Percentiles rank a stretch among this genome's conserved stretches.
Conservation (phyloP, 495 filamentous ascomycete genomes). For the Podospora tetraspora region DNA sequence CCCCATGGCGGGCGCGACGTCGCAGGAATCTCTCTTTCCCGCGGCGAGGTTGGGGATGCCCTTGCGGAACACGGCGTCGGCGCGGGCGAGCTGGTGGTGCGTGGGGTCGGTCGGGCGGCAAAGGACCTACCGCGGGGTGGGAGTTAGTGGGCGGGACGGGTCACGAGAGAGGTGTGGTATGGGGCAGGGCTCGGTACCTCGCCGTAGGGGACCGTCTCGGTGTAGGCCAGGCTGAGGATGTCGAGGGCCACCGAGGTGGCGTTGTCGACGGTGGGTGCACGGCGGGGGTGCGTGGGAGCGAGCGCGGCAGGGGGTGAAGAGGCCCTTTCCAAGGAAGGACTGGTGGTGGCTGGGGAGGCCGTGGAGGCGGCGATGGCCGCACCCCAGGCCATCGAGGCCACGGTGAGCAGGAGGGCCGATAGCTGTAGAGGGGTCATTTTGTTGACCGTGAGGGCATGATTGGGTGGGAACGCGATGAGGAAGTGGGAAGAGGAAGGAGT, state of each 20-base stretch:
- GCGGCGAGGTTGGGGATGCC: neutral
- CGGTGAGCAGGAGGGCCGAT: neutral
- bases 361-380: neutral
- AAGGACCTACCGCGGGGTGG: neutral
- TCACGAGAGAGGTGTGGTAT: too few relatives aligned
- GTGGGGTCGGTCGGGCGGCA: neutral
- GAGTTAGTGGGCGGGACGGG: neutral
- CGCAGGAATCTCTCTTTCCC: neutral
- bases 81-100: neutral
- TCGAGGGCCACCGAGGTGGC: neutral
- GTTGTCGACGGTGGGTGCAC: neutral
- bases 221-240: neutral
- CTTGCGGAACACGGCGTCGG: neutral
- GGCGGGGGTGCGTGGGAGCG: neutral
- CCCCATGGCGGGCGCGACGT: neutral
- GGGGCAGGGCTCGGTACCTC: neutral
- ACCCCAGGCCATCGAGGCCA: neutral
- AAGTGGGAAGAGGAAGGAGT: neutral
- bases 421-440: neutral
- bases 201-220: neutral
- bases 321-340: neutral
- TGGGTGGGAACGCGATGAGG: too few relatives aligned
- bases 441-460: too few relatives aligned
- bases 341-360: neutral
- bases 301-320: too few relatives aligned